Evolutionary conservation across 192 early-diverging fungal genomes (phyloP).

Genomic region (Podochytrium sp.): DNA sequence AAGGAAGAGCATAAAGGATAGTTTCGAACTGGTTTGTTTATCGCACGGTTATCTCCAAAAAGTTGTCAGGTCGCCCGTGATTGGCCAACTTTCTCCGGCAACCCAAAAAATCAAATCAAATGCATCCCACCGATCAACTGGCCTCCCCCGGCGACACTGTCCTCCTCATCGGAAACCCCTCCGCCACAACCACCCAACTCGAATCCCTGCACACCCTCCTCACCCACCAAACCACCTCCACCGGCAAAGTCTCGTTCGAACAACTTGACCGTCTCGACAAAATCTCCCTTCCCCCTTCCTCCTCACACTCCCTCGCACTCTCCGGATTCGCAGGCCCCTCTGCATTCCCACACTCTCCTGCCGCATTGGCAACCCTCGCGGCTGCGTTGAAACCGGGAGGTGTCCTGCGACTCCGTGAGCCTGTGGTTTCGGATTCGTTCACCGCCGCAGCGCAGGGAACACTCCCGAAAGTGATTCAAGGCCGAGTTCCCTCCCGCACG

Average conservation of each 20-base stretch:
- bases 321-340: slow-evolving; percentile 56
- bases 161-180: slow-evolving; percentile 55
- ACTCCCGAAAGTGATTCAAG: slow-evolving; percentile 15
- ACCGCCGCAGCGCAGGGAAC: slow-evolving; percentile 24
- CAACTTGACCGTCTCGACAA: slow-evolving; percentile 76
- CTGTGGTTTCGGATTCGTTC: slow-evolving; percentile 56
- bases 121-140: neutral
- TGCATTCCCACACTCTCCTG: slow-evolving; percentile 66
- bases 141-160: slow-evolving; percentile 35
- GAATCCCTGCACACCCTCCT: slow-evolving; percentile 29
- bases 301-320: slow-evolving; percentile 67
- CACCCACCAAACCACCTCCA: slow-evolving; percentile 40
- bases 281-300: slow-evolving; percentile 36
- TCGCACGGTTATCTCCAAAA: no score
- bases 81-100: neutral
- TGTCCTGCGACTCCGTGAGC: slow-evolving; percentile 68
- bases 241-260: slow-evolving; percentile 79
- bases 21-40: neutral
- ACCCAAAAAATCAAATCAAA: neutral
- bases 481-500: slow-evolving; percentile 60
- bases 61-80: no score
- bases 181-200: slow-evolving; percentile 36
- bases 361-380: slow-evolving; percentile 64
- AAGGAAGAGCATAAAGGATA: neutral
- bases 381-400: slow-evolving; percentile 72